phyloP scores from a whole-genome alignment of 2,329 filamentous ascomycete species.

The Calonectria hawksworthii region DNA sequence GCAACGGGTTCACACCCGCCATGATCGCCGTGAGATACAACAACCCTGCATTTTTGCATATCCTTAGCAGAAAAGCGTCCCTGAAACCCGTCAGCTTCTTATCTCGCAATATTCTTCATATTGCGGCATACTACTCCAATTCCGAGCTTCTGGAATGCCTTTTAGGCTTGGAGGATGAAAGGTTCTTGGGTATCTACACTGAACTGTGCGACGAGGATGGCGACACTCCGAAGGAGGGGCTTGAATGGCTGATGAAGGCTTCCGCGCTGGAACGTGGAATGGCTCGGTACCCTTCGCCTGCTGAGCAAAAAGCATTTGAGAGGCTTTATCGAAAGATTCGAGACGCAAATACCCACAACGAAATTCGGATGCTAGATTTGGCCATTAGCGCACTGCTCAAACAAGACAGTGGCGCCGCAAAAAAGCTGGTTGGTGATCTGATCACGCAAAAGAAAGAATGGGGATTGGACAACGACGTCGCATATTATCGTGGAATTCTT shows the following conservation, averaged over 20 bases:
- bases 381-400: not conserved
- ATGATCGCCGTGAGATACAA: not conserved
- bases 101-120: not conserved
- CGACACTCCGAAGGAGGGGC: not conserved
- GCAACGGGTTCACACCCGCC: not conserved
- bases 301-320: not conserved
- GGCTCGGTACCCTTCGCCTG: not conserved
- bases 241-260: not conserved
- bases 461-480: not conserved
- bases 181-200: not conserved
- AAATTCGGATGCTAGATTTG: not conserved
- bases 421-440: not conserved
- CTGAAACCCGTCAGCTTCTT: not conserved
- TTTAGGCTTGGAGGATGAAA: not conserved
- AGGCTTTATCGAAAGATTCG: not conserved
- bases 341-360: not conserved
- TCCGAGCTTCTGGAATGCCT: not conserved
- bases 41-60: not conserved
- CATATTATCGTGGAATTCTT: constrained; percentile 26
- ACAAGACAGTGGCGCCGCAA: not conserved
- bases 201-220: not conserved
- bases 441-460: not conserved
- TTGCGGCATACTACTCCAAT: not conserved
- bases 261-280: not conserved
- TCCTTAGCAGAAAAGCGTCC: not conserved